Base-by-base conservation (phyloP, 352 stramenopile genomes). In the Lagenidium sp. region DNA sequence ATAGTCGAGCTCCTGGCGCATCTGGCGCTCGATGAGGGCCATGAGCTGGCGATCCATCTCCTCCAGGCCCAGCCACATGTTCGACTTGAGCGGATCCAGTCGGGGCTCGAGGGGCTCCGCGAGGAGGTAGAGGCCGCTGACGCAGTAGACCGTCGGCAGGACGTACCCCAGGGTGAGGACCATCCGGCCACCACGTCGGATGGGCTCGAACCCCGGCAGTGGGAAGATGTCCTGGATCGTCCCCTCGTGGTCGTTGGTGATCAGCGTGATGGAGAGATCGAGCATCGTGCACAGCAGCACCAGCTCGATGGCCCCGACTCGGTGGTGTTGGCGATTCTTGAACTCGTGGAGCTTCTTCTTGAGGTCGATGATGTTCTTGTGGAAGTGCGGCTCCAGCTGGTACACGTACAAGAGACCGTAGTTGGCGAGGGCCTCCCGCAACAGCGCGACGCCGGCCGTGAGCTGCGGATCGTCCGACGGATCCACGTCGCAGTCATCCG, bases 171-270 rank as follows among this genome's bases (percentile, higher is more conserved):
- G 69, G 6, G 73, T 68, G 39, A 93, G 12, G n/a, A 42, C 48
- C 38, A 87, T 51, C 8, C 65, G 63, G 1, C 57, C 66, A 16
- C 80, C 80, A 12, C 50, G 53, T 3, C 78, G 69, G 19, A 93
- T 72, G 2, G 74, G 55, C 18, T 53, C 48, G 15, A 88, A 30
- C 4, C 54, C 61, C 6, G 58, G 26, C 18, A 89, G 59, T 2
- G 80, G 80, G 10, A 65, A 24, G 35, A 93, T 82, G 38, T 64
- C 56, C 20, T 85, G 70, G 22, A 84, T 54, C 0, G 74, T 80
- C 6, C 71, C 74, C 20, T 81, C 52, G 44, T 92, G 76, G 55
- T 93, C 80, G 47, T 93, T 90, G 5, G 78, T 87, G 42, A 93
- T 60, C 22, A 93, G 55, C 15, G 60, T 56, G 44, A 93, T 85